Evolutionary conservation across 495 filamentous ascomycete species (phyloP), one percentile per base, ranked within the genome.

Genomic region (Beverwykella pulmonaria): DNA sequence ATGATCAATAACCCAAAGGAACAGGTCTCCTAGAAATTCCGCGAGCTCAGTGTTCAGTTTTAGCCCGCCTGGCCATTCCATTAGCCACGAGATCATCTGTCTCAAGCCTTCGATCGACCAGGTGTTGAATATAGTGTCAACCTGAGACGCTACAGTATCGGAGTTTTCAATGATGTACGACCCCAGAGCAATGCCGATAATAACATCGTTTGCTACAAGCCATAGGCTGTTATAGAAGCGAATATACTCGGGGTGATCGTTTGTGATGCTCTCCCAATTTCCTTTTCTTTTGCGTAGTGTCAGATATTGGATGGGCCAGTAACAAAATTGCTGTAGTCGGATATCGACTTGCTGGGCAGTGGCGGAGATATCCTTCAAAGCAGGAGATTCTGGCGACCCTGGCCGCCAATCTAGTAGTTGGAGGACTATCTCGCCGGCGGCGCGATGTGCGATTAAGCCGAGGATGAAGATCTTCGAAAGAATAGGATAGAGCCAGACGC

Each of bases 301-400:
- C 56, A 93, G 80, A 73, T 98, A 97, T 75, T 98, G 93, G 72
- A 95, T 91, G 4, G 93, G 95, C 93, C 92, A 98, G 75, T 98
- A 99, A 77, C 94, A 98, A 76, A 98, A 98, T 73, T 99, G 94
- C 74, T 97, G 93, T 19, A 99, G 83, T 3, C 94, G 90, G 70
- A 99, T 97, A 77, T 99, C 94, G 34, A 98, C 88, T 75, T 99
- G 94, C 74, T 98, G 94, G n/a, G 94, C 95, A 1, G 93, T 97
- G 14, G 94, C 94, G 36, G 92, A 97, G 15, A 97, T 87, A 75
- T 99, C 94, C 71, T 97, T 98, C 60, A 98, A 76, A 17, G 95
- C 94, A 34, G 91, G 88, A 53, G 89, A 87, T 63, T 89, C 86
- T 3, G 92, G 90, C 39, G 86, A 52, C 4, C 65, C 84, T 41